Base-by-base conservation (phyloP, 2,329 filamentous ascomycete species). In the Pestalotiopsis sp. region DNA sequence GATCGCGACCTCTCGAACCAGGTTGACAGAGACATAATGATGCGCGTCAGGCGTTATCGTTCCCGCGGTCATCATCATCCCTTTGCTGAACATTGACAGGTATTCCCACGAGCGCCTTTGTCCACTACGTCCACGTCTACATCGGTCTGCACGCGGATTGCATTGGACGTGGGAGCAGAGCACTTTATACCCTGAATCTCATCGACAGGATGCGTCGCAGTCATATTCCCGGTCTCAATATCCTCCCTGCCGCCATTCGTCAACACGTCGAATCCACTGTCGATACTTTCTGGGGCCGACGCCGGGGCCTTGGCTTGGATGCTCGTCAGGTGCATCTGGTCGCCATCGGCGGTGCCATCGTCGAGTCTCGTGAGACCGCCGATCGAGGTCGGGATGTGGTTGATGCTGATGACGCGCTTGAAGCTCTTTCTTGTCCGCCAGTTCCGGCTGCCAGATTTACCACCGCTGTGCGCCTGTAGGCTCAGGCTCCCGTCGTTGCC, bases 341-440 rank as follows among this genome's bases (percentile, higher is more conserved):
- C 57, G 0, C 57, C 57, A 17, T 27, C 57, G 11, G 6, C 4
- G 11, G 57, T 59, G 57, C 25, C 13, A 36, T 59, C 57, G 17
- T 59, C 57, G 7, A 59, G 20, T 23, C 23, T 59, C 9, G 57
- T 59, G 11, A 59, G 27, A 4, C 11, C 57, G 7, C 57, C 57
- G 14, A 59, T 59, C 11, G 57, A 27, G 6, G 57, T 59, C 25
- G 57, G 57, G 7, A 72, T 52, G 20, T 72, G 69, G 52, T 72
- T 72, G 23, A 73, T n/a, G 38, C 72, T 73, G 13, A 66, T 57
- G n/a, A 73, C 70, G 3, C 71, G 73, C 67, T 68, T 71, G 45
- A 74, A 74, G 25, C 73, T 71, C 12, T 59, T 20, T 23, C 27
- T 59, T 11, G 20, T 59, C 12, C 71, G 70, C 39, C 67, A 49